These are phyloP conservation scores for Emericellopsis atlantica DNA, from an alignment of 2,329 filamentous ascomycete species.

Conservation along the genomic window DNA sequence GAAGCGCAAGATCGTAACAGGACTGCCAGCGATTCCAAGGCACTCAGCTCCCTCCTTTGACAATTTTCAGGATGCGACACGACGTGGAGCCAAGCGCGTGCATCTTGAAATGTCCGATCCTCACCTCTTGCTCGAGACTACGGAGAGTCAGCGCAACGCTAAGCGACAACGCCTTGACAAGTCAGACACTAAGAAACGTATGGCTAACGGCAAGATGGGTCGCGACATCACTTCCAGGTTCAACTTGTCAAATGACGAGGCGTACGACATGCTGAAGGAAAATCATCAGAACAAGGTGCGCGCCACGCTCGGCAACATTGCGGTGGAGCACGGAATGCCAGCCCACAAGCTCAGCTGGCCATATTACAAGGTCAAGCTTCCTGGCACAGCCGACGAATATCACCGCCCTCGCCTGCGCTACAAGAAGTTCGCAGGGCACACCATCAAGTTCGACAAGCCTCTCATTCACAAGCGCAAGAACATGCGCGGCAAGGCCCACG, in stretches of 20 bases:
- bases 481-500: constrained; percentile 66
- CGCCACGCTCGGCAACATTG: constrained; percentile 78
- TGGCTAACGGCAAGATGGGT: constrained; percentile 55
- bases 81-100: constrained; percentile 64
- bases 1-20: constrained; percentile 53
- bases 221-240: constrained; percentile 71
- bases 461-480: constrained; percentile 67
- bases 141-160: constrained; percentile 48
- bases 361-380: constrained; percentile 83
- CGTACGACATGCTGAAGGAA: constrained; percentile 90
- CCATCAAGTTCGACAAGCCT: constrained; percentile 62
- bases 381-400: constrained; percentile 64
- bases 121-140: constrained; percentile 70
- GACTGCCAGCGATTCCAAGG: constrained; percentile 42
- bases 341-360: constrained; percentile 87
- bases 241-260: constrained; percentile 92
- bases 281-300: constrained; percentile 95
- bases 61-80: constrained; percentile 63
- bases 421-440: constrained; percentile 50
- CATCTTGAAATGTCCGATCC: constrained; percentile 82
- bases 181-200: constrained; percentile 45
- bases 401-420: constrained; percentile 72
- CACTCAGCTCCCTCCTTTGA: constrained; percentile 64
- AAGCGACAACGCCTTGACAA: constrained; percentile 43
- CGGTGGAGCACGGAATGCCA: constrained; percentile 90